Conservation (phyloP, 1,284 basidiomycete genomes). For the Pyrrhoderma noxium region DNA sequence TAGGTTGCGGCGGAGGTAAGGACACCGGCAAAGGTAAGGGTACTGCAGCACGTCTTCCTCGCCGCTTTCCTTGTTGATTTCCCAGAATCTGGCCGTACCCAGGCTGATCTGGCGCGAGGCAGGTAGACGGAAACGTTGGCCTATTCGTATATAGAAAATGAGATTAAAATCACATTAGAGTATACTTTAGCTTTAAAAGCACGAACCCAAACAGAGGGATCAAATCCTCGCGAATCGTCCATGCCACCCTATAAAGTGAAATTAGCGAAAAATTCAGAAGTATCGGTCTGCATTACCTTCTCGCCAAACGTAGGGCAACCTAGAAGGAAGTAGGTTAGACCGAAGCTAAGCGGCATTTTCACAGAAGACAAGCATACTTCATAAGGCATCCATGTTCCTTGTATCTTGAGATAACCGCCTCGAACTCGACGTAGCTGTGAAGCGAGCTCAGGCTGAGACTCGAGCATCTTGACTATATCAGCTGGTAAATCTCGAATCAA, state of each 20-base stretch:
- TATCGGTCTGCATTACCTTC: constrained; percentile 45
- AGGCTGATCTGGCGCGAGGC: constrained; percentile 72
- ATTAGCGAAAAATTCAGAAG: constrained; percentile 15
- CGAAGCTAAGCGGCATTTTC: constrained; percentile 3
- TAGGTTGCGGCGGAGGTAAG: constrained; percentile 17
- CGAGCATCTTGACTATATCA: constrained; percentile 84
- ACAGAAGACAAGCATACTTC: constrained; percentile 41
- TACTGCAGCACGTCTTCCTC: constrained; percentile 42
- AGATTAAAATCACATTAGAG: constrained; percentile 17
- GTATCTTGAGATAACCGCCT: constrained; percentile 82
- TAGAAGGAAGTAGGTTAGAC: constrained; percentile 25
- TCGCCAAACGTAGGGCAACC: constrained; percentile 67
- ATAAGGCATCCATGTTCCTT: constrained; percentile 86
- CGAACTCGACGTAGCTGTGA: constrained; percentile 72
- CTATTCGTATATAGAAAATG: constrained; percentile 30
- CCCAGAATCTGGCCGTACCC: constrained; percentile 75
- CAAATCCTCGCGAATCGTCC: constrained; percentile 78
- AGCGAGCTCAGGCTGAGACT: constrained; percentile 79
- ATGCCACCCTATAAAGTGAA: constrained; percentile 59
- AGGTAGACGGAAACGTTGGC: constrained; percentile 66
- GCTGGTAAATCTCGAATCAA: constrained; percentile 35
- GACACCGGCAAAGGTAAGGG: constrained; percentile 15
- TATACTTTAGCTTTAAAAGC: constrained; percentile 6
- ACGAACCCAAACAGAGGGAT: constrained; percentile 75
- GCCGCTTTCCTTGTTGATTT: constrained; percentile 51